Conservation (phyloP, 2,329 filamentous ascomycete species). For the Metarhizium sp. region DNA sequence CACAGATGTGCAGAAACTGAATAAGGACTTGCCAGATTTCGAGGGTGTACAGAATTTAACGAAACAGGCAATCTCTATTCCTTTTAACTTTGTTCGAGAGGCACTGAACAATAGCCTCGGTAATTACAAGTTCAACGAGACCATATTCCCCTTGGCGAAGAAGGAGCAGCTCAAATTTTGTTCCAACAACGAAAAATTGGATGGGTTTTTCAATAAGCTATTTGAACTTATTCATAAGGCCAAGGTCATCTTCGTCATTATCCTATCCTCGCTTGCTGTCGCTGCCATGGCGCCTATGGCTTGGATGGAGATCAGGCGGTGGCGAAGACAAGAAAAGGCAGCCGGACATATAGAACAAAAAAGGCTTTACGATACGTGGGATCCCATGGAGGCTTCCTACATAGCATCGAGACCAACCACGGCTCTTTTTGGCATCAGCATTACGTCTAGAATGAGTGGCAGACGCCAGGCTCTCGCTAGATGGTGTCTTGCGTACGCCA, state of each 20-base stretch:
- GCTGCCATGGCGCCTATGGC: constrained; percentile 70
- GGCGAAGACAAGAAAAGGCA: constrained; percentile 61
- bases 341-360: constrained; percentile 56
- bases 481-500: constrained; percentile 84
- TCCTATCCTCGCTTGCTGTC: constrained; percentile 62
- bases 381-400: constrained; percentile 83
- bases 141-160: constrained; percentile 70
- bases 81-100: constrained; percentile 71
- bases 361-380: constrained; percentile 62
- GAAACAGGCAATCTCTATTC: constrained; percentile 60
- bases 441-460: constrained; percentile 55
- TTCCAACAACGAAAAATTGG: constrained; percentile 72
- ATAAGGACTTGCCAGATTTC: constrained; percentile 74
- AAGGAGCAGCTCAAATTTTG: constrained; percentile 84
- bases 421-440: constrained; percentile 59
- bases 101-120: constrained; percentile 63
- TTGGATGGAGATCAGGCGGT: constrained; percentile 70
- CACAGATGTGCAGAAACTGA: constrained; percentile 60
- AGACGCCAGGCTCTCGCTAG: constrained; percentile 63
- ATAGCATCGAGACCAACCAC: constrained; percentile 76
- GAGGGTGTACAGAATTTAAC: constrained; percentile 76
- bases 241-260: constrained; percentile 65
- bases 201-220: constrained; percentile 71
- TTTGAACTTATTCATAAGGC: constrained; percentile 57
- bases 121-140: constrained; percentile 68